Base-by-base conservation (phyloP, 1,284 basidiomycete species). In the Phylloboletellus chloephorus region DNA sequence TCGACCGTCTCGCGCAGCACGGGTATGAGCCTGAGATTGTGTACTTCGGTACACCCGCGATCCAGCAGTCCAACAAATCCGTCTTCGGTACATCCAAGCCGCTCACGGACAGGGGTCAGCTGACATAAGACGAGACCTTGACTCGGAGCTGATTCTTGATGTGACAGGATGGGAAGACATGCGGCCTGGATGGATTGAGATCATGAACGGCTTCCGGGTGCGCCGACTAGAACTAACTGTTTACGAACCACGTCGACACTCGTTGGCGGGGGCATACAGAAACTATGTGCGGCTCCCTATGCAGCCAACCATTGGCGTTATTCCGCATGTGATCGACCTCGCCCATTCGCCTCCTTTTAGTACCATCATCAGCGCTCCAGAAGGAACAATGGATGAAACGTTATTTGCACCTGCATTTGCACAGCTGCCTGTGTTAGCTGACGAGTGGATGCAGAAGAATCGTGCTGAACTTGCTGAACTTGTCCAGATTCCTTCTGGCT, bases 281-380 rank as follows among this genome's bases (percentile, higher is more conserved):
- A 41, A 13, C 26, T 53, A 45, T 19, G 29, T 49, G 28, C 36
- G 9, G 19, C 29, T 19, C 23, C 41, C 40, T 43, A 46, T 28
- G 19, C 45, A 9, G 12, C 42, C 40, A 13, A 16, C 17, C 3
- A 24, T 44, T 20, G 43, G 39, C 13, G 17, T 61, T 7, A 32
- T 60, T 5, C 59, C 59, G 12, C 47, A 54, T 12, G 41, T 46
- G 19, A 34, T 15, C 11, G 51, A 58, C 7, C 22, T 58, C 28
- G 24, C 31, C 7, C 30, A 37, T 7, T 44, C 57, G 13, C 31
- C 45, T 32, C 42, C 37, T 4, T 54, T 62, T 16, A 33, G 26
- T 31, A 30, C 43, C 2, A 36, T 52, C 12, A 50, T 59, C 28
- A 38, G n/a, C 17, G 22, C 38, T 13, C 31, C 51, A 2, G 44